A percentile compares a stretch with the other conserved stretches of the same genome.
Conservation (phyloP, 2,329 filamentous ascomycete genomes). For the Cryphonectria nitschkei region DNA sequence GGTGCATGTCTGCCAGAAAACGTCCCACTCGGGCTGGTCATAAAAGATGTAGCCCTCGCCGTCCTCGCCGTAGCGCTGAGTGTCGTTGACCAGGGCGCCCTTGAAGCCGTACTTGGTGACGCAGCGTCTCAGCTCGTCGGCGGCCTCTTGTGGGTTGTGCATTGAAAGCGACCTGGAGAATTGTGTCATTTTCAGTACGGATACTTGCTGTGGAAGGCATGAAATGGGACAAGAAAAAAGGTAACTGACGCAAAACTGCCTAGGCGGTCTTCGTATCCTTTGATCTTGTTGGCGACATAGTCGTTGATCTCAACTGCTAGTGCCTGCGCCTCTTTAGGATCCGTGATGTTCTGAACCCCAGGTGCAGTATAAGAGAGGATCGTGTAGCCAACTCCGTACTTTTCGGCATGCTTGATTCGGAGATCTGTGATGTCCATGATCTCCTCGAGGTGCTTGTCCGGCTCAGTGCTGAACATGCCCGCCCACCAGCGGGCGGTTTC, state of each 20-base stretch:
- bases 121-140: slow-evolving; percentile 37
- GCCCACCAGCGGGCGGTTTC: slow-evolving; percentile 67
- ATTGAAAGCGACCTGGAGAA: slow-evolving; percentile 35
- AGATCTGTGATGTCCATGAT: slow-evolving; percentile 49
- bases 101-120: slow-evolving; percentile 40
- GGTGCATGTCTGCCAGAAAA: slow-evolving; percentile 40
- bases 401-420: slow-evolving; percentile 48
- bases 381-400: slow-evolving; percentile 38
- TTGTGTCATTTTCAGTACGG: not conserved
- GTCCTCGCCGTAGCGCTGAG: slow-evolving; percentile 33
- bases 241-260: slow-evolving; percentile 35
- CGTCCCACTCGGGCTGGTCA: slow-evolving; percentile 37
- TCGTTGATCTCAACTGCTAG: slow-evolving; percentile 39
- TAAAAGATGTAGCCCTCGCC: slow-evolving; percentile 36
- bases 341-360: slow-evolving; percentile 38
- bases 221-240: not conserved
- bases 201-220: not conserved
- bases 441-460: slow-evolving; percentile 60
- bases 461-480: slow-evolving; percentile 59
- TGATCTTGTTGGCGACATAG: slow-evolving; percentile 39
- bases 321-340: slow-evolving; percentile 33
- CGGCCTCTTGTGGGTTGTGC: slow-evolving; percentile 38
- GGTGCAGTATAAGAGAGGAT: slow-evolving; percentile 41
- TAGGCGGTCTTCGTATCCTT: slow-evolving; percentile 36
- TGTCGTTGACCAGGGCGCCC: slow-evolving; percentile 42